Evolutionary conservation across 257 asterid genomes (phyloP).

Genomic region (Solanum ossicruentum): DNA sequence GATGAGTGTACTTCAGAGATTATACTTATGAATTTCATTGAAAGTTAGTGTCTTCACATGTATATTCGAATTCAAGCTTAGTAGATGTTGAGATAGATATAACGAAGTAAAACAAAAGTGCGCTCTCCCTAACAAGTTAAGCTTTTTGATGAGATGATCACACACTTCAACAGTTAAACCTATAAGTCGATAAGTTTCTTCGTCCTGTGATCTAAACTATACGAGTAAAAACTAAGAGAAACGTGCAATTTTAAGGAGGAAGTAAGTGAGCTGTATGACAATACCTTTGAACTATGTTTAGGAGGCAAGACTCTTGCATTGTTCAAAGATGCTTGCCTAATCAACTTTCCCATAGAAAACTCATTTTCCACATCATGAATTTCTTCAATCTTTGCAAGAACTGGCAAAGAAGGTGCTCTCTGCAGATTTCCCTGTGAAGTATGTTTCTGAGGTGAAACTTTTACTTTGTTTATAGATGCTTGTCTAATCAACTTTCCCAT

Average conservation of each 20-base stretch:
- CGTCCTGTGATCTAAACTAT: fast-evolving
- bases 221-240: neutral
- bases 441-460: neutral
- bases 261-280: neutral
- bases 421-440: neutral
- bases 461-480: conserved; percentile 40
- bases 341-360: conserved; percentile 46
- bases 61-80: neutral
- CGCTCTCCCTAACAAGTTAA: neutral
- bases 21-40: neutral
- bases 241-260: neutral
- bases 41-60: neutral
- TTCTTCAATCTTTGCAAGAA: conserved; percentile 7
- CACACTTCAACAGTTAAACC: neutral
- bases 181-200: neutral
- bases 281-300: conserved; percentile 22
- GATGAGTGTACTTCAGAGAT: neutral
- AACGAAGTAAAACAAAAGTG: neutral
- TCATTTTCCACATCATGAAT: conserved; percentile 22
- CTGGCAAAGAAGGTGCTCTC: conserved; percentile 20
- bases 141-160: neutral
- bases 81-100: neutral
- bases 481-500: conserved; percentile 46
- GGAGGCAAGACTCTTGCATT: neutral
- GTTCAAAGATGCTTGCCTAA: conserved; percentile 48